Base-by-base conservation (phyloP, 148 eudicot species). In the Gaultheria prostrata region DNA sequence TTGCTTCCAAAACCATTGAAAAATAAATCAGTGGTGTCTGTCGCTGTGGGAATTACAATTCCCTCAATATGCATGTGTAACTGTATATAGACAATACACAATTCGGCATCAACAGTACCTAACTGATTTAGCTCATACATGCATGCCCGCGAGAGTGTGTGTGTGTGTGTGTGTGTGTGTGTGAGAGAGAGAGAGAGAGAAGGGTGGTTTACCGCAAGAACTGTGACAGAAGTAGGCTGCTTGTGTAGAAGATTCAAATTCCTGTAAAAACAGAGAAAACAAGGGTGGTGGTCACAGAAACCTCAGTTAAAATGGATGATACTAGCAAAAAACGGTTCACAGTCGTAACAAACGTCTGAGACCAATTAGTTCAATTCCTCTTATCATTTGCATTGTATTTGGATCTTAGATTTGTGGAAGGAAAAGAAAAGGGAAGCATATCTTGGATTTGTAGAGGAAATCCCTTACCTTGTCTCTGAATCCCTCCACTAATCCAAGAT, bases 211-310 rank as follows among this genome's bases (percentile, higher is more conserved):
- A 97, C 99, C 90, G 96, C 95, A 56, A 88, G 82, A 59, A 97
- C 92, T 85, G 89, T 90, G 86, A 89, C 85, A 81, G 63, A 50
- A 79, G 86, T 57, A 79, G 90, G 91, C 86, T 92, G 92, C 82
- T 87, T 90, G 89, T 93, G 90, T 54, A 97, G 86, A 84, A 92
- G 86, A 86, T 90, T 90, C 77, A 97, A 83, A 82, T 92, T 92
- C 91, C 99, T 95, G 93, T 88, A 69, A 56, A 46, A 76, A 9
- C 72, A 79, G 43, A 39, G 18, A 70, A 49, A 77, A 61, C 43
- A 73, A 46, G 35, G 57, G 51, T 76, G 39, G 10, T 14, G n/a
- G 26, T 39, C 26, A 13, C 24, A 59, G 79, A 78, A 49, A 57
- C 51, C 21, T 28, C 13, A 6, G 6, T 8, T 69, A 46, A 24